phyloP scores from a whole-genome alignment of 2,329 filamentous ascomycete species.

The Aspergillus viridinutans region DNA sequence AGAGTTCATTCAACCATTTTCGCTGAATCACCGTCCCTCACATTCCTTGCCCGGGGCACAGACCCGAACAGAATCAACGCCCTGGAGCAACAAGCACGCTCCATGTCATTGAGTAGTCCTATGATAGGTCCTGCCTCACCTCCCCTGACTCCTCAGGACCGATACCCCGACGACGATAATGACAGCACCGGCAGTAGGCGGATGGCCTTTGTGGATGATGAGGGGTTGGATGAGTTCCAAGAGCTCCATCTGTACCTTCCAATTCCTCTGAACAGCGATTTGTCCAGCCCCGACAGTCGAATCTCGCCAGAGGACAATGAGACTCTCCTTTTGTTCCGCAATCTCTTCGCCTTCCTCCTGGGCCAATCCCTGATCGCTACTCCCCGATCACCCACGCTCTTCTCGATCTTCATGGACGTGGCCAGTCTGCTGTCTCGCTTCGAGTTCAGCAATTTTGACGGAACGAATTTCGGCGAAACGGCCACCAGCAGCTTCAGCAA shows the following conservation, averaged over 20 bases:
- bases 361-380: conserved; percentile 60
- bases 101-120: conserved; percentile 28
- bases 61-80: conserved; percentile 42
- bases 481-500: conserved; percentile 48
- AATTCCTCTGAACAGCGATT: conserved; percentile 52
- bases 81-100: conserved; percentile 26
- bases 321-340: conserved; percentile 56
- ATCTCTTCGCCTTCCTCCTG: conserved; percentile 61
- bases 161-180: conserved; percentile 31
- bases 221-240: conserved; percentile 39
- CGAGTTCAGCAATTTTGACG: conserved; percentile 59
- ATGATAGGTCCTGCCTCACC: conserved; percentile 21
- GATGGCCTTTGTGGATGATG: conserved; percentile 45
- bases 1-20: conserved; percentile 57
- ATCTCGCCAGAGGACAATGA: conserved; percentile 50
- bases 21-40: conserved; percentile 53
- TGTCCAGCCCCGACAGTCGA: conserved; percentile 30
- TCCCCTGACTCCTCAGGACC: conserved; percentile 29
- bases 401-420: conserved; percentile 60
- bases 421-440: conserved; percentile 54
- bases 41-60: conserved; percentile 51
- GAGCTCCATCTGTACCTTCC: conserved; percentile 56
- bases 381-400: conserved; percentile 51
- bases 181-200: conserved; percentile 46
- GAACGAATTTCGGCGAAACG: conserved; percentile 60